phyloP scores from a whole-genome alignment of 345 rosid genomes.

The Acer negundo region DNA sequence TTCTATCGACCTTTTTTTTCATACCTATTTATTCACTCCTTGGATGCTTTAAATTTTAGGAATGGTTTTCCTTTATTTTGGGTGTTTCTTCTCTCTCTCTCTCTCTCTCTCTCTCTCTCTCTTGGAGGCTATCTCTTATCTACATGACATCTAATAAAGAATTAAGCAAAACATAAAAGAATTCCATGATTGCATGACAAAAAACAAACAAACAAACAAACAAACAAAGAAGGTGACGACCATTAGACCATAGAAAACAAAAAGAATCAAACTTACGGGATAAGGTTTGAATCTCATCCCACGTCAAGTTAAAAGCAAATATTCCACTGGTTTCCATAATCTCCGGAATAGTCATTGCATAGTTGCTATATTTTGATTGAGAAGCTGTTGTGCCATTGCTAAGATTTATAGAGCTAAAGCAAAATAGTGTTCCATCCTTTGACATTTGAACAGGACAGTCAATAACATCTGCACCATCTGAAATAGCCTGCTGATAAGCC shows the following conservation, averaged over 20 bases:
- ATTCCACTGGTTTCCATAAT: conserved; percentile 35
- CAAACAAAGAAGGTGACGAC: neutral
- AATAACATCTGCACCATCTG: conserved; percentile 68
- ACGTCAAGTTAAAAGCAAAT: conserved; percentile 67
- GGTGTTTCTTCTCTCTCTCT: too few species aligned
- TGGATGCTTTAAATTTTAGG: neutral
- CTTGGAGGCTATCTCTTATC: neutral
- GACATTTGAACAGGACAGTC: conserved; percentile 93
- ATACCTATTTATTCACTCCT: neutral
- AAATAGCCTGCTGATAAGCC: conserved; percentile 76
- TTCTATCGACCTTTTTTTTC: neutral
- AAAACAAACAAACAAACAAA: neutral
- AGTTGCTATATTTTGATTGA: conserved; percentile 45
- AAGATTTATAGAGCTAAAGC: conserved; percentile 66
- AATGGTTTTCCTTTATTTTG: neutral
- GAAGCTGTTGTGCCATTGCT: conserved; percentile 43
- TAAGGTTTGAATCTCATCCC: conserved; percentile 68
- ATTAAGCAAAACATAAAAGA: neutral
- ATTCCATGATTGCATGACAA: neutral
- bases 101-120: neutral
- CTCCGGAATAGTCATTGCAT: conserved; percentile 42
- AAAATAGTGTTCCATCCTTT: conserved; percentile 67
- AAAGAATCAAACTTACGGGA: conserved; percentile 52
- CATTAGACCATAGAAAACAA: conserved; percentile 7
- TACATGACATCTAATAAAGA: neutral